Evolutionary conservation across 108 stramenopile genomes (phyloP).

Genomic region (Pseudonitzschia delicatissima): DNA sequence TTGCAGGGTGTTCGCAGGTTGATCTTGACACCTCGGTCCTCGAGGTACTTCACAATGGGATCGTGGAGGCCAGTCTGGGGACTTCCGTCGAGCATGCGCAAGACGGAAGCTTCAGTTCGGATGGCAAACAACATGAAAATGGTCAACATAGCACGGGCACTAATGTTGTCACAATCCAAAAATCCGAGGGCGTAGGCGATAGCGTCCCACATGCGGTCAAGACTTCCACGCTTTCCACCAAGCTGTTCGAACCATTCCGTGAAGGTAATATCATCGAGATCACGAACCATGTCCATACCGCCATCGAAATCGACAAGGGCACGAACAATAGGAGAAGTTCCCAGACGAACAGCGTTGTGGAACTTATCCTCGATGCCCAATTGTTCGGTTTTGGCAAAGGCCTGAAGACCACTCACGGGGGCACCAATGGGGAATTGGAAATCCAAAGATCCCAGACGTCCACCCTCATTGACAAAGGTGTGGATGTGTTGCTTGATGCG

Average conservation of each 20-base stretch:
- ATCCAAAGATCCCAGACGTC: slow-evolving; percentile 82
- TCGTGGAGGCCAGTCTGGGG: slow-evolving; percentile 93
- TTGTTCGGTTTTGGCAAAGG: slow-evolving; percentile 90
- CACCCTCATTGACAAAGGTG: slow-evolving; percentile 93
- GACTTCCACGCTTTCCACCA: slow-evolving; percentile 86
- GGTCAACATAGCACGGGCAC: slow-evolving; percentile 95
- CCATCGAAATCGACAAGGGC: slow-evolving; percentile 95
- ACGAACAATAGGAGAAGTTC: slow-evolving; percentile 91
- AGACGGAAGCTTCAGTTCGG: slow-evolving; percentile 93
- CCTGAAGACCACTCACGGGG: slow-evolving; percentile 89
- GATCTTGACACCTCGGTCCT: slow-evolving; percentile 86
- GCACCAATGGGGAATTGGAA: slow-evolving; percentile 95
- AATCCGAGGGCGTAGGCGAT: slow-evolving; percentile 97
- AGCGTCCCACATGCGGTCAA: slow-evolving; percentile 96
- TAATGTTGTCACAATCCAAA: slow-evolving; percentile 94
- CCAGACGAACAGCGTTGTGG: slow-evolving; percentile 88
- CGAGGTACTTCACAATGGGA: slow-evolving; percentile 93
- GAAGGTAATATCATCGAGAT: slow-evolving; percentile 94
- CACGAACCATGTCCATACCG: slow-evolving; percentile 94
- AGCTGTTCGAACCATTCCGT: slow-evolving; percentile 94
- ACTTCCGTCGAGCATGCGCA: slow-evolving; percentile 94
- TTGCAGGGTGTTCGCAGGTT: slow-evolving; percentile 59
- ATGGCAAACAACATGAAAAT: slow-evolving; percentile 97
- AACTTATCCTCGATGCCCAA: slow-evolving; percentile 87
- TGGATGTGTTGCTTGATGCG: slow-evolving; percentile 94